Base-by-base conservation (phyloP, 257 asterid species). In the Hygrophila difformis region DNA sequence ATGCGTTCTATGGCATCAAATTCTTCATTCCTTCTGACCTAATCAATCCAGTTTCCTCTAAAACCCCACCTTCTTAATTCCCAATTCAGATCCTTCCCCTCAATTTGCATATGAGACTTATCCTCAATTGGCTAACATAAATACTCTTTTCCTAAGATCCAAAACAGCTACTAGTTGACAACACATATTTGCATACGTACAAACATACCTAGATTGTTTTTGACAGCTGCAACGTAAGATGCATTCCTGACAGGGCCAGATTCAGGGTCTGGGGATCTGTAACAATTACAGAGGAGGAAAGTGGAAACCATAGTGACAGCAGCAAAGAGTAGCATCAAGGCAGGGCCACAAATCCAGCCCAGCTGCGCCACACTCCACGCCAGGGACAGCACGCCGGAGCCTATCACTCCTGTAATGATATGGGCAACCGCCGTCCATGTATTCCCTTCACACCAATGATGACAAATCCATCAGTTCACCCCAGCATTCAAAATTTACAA, bases 141-240 rank as follows among this genome's bases (percentile, higher is more conserved):
- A n/a, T n/a, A n/a, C n/a, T n/a, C 29, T 24, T 24, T 24, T 24
- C 7, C 29, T 24, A 24, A 24, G 29, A 24, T 24, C 7, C 29
- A 24, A 18, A 18, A 17, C 1, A 39, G 37, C 53, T 7, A n/a
- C n/a, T n/a, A n/a, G n/a, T n/a, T n/a, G n/a, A n/a, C n/a, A n/a
- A n/a, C n/a, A n/a, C n/a, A n/a, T n/a, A n/a, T n/a, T n/a, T n/a
- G n/a, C n/a, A n/a, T n/a, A n/a, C n/a, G n/a, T n/a, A n/a, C n/a
- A n/a, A n/a, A 9, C 56, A 56, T 57, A 86, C 96, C 96, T 67
- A 87, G 55, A 33, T 79, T 82, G 34, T 23, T 54, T 35, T 55
- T 51, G 58, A 80, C 87, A 53, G 96, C 94, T 21, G 71, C 81
- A 45, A 65, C 48, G 49, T 68, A 87, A 24, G 87, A 82, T 24